phyloP scores from a whole-genome alignment of 768 basidiomycete species.

The Podaxis sp. region DNA sequence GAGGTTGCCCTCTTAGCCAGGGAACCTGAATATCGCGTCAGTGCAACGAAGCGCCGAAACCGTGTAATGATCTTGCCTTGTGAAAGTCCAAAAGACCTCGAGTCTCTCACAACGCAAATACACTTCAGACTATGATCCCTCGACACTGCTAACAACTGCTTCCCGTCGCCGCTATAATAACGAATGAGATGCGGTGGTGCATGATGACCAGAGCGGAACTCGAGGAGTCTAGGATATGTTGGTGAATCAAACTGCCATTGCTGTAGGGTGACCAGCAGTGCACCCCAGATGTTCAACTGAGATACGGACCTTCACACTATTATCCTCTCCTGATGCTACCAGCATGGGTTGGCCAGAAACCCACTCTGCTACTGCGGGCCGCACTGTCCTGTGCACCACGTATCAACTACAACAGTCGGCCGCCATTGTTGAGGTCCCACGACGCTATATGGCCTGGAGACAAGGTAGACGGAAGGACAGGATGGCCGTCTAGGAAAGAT shows the following conservation, averaged over 20 bases:
- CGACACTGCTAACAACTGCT: slow-evolving; percentile 86
- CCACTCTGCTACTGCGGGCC: slow-evolving; percentile 82
- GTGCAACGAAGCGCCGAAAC: background rate
- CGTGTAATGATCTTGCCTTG: slow-evolving; percentile 61
- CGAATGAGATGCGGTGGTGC: slow-evolving; percentile 88
- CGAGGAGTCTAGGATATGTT: slow-evolving; percentile 82
- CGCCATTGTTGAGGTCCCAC: slow-evolving; percentile 88
- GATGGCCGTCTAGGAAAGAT: slow-evolving; percentile 67
- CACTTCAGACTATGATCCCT: slow-evolving; percentile 86
- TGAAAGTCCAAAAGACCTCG: slow-evolving; percentile 90
- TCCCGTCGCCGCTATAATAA: slow-evolving; percentile 97
- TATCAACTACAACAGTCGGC: slow-evolving; percentile 79
- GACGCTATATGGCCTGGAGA: slow-evolving; percentile 86
- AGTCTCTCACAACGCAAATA: slow-evolving; percentile 93
- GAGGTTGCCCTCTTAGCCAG: slow-evolving; percentile 77
- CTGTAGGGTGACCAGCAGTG: slow-evolving; percentile 37
- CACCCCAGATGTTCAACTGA: background rate
- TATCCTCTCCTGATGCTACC: slow-evolving; percentile 89
- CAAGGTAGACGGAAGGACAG: slow-evolving; percentile 85
- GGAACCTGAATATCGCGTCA: slow-evolving; percentile 54
- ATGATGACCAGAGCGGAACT: slow-evolving; percentile 91
- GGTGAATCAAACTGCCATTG: slow-evolving; percentile 99
- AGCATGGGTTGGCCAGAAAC: slow-evolving; percentile 89
- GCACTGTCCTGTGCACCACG: slow-evolving; percentile 90
- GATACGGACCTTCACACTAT: slow-evolving; percentile 81